phyloP scores from a whole-genome alignment of 768 basidiomycete species.

The Sutorius australiensis region DNA sequence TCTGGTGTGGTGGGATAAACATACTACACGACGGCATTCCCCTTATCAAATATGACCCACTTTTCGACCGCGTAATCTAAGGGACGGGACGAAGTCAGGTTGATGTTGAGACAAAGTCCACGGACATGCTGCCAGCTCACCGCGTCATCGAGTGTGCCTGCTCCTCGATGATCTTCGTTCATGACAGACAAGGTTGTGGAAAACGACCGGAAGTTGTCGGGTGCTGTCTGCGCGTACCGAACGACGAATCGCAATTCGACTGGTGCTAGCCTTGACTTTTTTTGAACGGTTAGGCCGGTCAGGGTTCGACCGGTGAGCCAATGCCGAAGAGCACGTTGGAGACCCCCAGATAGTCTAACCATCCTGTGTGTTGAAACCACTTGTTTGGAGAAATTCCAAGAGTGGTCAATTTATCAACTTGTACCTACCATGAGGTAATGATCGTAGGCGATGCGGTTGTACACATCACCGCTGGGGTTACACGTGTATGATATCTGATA shows the following conservation, averaged over 20 bases:
- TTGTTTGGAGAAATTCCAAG: not conserved
- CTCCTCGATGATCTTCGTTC: not conserved
- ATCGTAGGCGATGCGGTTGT: not conserved
- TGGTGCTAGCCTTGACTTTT: not conserved
- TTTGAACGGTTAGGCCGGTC: not conserved
- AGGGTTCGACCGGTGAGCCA: not conserved
- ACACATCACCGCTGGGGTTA: not conserved
- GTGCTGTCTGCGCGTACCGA: not conserved
- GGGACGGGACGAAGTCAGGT: not conserved
- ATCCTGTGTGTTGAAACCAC: conserved; percentile 4
- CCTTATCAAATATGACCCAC: conserved; percentile 6
- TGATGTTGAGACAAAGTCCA: not conserved
- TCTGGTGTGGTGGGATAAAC: conserved; percentile 11
- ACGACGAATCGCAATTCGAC: not conserved
- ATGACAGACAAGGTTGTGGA: conserved; percentile 6
- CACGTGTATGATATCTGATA: too few relatives aligned
- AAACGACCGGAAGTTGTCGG: not conserved
- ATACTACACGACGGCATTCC: not conserved
- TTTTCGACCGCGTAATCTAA: conserved; percentile 22
- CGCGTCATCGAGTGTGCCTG: conserved; percentile 15
- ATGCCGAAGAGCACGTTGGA: not conserved
- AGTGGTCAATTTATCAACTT: not conserved
- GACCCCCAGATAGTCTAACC: conserved; percentile 1
- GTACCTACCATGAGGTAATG: not conserved
- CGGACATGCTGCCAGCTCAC: conserved; percentile 12